phyloP scores from a whole-genome alignment of 2,329 filamentous ascomycete species.

The Polychaeton citri region DNA sequence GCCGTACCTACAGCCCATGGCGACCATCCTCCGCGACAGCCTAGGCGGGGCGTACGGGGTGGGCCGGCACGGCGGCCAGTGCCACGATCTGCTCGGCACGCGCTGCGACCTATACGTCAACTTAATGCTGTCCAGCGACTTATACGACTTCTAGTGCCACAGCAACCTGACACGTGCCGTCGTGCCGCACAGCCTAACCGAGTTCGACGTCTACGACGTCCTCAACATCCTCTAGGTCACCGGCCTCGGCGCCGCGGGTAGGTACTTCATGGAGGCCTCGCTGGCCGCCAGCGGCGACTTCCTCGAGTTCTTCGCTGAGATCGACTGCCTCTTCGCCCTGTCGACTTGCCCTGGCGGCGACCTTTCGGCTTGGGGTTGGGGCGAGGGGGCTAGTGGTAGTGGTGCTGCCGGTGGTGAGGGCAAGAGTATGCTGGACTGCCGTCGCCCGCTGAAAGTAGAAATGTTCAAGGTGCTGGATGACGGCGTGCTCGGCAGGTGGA shows the following conservation, averaged over 20 bases:
- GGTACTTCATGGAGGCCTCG: constrained; percentile 62
- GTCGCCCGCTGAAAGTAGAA: constrained; percentile 60
- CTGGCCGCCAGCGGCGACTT: constrained; percentile 43
- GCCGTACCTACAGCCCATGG: constrained; percentile 62
- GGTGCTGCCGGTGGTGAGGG: constrained; percentile 50
- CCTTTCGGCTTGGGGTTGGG: constrained; percentile 70
- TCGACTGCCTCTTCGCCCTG: constrained; percentile 54
- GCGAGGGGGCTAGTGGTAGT: no score
- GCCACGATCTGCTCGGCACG: constrained; percentile 68
- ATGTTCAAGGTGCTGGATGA: constrained; percentile 46
- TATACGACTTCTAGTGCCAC: constrained; percentile 73
- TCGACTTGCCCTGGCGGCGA: constrained; percentile 70
- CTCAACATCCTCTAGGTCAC: constrained; percentile 81
- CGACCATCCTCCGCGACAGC: constrained; percentile 55
- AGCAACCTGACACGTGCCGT: constrained; percentile 68
- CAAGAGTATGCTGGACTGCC: constrained; percentile 56
- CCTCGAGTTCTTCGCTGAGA: constrained; percentile 69
- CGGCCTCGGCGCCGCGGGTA: constrained; percentile 55
- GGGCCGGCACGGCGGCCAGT: constrained; percentile 46
- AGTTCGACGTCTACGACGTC: constrained; percentile 70
- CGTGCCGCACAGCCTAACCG: constrained; percentile 51
- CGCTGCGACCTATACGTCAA: constrained; percentile 79
- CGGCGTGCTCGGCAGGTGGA: constrained; percentile 49
- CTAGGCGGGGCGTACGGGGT: constrained; percentile 30
- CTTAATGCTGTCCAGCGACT: constrained; percentile 51